Conservation (phyloP, 1,139 yeast genomes). For the Eremothecium cymbalariae region DNA sequence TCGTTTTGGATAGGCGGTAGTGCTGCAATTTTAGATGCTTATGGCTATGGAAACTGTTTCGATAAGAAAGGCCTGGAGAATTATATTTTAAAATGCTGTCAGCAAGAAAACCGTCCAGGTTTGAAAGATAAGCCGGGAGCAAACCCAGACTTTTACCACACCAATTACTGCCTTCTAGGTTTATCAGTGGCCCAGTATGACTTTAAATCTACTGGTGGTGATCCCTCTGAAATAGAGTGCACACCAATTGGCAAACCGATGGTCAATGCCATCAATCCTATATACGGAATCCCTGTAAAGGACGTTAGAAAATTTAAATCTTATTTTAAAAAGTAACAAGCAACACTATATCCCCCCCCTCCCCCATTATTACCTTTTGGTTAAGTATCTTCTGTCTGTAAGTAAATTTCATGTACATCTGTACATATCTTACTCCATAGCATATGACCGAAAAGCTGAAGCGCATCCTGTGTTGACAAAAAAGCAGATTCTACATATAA, state of each 20-base stretch:
- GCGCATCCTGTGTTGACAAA: too few relatives aligned
- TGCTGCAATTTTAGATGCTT: slow-evolving; percentile 44
- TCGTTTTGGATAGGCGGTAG: slow-evolving; percentile 93
- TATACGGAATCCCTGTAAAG: slow-evolving; percentile 50
- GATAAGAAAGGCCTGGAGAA: slow-evolving; percentile 49
- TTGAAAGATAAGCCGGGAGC: slow-evolving; percentile 83
- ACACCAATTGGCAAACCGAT: slow-evolving; percentile 14
- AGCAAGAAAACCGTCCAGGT: slow-evolving; percentile 55
- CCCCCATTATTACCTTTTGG: too few relatives aligned
- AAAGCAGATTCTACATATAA: too few relatives aligned
- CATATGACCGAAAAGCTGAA: too few relatives aligned
- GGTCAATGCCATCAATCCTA: slow-evolving; percentile 45
- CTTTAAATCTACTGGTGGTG: slow-evolving; percentile 28
- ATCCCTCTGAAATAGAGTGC: slow-evolving; percentile 26
- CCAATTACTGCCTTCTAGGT: slow-evolving; percentile 78
- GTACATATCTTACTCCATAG: too few relatives aligned
- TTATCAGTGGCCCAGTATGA: slow-evolving; percentile 57
- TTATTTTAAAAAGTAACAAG: too few relatives aligned
- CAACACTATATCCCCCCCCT: too few relatives aligned
- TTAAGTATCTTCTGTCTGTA: too few relatives aligned
- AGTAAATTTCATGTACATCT: too few relatives aligned
- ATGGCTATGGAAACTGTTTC: slow-evolving; percentile 34
- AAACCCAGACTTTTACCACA: slow-evolving; percentile 77
- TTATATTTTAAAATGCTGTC: slow-evolving; percentile 73
- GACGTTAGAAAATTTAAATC: slow-evolving; percentile 13